Evolutionary conservation across 2,329 filamentous ascomycete genomes (phyloP).

Genomic region (Pyrenophora graminea): DNA sequence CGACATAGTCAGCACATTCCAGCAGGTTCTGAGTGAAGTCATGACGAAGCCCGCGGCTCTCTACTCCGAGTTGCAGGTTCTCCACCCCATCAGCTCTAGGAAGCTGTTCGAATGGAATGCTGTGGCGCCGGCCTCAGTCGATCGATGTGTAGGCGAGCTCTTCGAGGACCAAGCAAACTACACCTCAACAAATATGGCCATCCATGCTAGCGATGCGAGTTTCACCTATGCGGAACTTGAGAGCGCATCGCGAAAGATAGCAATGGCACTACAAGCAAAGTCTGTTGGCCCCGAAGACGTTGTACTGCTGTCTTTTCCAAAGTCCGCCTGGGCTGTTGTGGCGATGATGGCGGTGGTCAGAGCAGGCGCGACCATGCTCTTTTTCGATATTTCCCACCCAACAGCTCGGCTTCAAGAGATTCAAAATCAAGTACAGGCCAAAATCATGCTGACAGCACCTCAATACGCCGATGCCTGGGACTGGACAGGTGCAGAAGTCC

Average conservation of each 20-base stretch:
- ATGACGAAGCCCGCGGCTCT: background rate
- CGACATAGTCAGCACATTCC: background rate
- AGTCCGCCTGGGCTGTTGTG: slow-evolving; percentile 1
- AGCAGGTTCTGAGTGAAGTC: background rate
- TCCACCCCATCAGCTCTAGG: background rate
- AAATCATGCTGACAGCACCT: background rate
- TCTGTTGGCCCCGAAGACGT: background rate
- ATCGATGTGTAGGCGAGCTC: slow-evolving; percentile 1
- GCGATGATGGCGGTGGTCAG: slow-evolving; percentile 1
- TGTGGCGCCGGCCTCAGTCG: background rate
- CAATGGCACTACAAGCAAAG: background rate
- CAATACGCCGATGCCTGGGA: background rate
- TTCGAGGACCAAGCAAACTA: background rate
- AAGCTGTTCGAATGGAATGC: background rate
- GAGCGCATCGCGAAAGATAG: background rate
- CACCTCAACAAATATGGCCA: background rate
- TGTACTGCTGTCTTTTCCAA: background rate
- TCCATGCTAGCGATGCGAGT: background rate
- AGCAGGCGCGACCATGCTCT: slow-evolving; percentile 1
- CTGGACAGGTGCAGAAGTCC: background rate
- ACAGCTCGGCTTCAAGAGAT: background rate
- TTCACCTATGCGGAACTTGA: background rate
- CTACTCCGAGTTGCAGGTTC: background rate
- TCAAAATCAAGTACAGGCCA: slow-evolving; percentile 1
- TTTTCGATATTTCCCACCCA: background rate